Base-by-base conservation (phyloP, 441 rosid species). In the Capsella rubella region DNA sequence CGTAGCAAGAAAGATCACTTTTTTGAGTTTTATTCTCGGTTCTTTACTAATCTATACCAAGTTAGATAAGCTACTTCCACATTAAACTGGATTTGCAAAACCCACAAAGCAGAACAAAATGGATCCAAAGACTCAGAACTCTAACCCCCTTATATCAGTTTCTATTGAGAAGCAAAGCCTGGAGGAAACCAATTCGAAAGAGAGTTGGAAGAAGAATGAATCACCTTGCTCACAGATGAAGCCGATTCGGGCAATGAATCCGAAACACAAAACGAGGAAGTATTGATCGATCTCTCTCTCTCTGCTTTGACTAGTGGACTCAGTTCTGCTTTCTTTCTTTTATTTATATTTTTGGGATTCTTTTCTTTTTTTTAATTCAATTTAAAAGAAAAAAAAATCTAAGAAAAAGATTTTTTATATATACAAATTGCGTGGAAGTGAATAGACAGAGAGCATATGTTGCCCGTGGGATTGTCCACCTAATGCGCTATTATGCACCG, bases 391-490 rank as follows among this genome's bases (percentile, higher is more conserved):
- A 9, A 14, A 0, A 32, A 60, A 51, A 16, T 61, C 34, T 61
- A 61, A 52, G 12, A 27, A n/a, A n/a, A 8, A 3, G 2, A 4
- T 45, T 45, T 70, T 70, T 27, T 35, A 35, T 5, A 34, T 34
- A 21, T 35, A 35, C 8, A 6, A 11, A 13, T 35, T 37, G 40
- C 68, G 75, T 71, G 60, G 68, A 51, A 71, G 54, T 18, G 60
- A 64, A 34, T 32, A 12, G 70, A 27, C 56, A 62, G 53, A 52
- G 54, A 55, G 64, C 55, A 72, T n/a, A 10, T 55, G 70, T 63
- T 9, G 6, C 56, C 42, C 56, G 71, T 72, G 71, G 57, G 29
- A 49, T 45, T 51, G 71, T 43, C 64, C 71, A 72, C 71, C 64
- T 45, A 55, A 45, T 25, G 18, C 70, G 35, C 35, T 29, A 50